Evolutionary conservation across 441 rosid genomes (phyloP).

Genomic region (Erodium texanum): DNA sequence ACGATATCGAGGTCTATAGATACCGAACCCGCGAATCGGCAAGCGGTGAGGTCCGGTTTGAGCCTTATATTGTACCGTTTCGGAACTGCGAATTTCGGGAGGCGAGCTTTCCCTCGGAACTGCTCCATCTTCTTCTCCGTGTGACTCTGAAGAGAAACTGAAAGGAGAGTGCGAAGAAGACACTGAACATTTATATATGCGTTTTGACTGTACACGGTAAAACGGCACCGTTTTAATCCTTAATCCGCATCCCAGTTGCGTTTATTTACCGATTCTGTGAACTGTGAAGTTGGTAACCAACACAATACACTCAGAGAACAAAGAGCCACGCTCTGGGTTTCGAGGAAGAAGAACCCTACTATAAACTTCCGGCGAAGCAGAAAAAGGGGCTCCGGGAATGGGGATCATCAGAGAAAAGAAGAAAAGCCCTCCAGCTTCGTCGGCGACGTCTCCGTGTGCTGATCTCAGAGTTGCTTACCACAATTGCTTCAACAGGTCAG

Average conservation of each 20-base stretch:
- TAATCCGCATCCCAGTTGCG: too few species aligned
- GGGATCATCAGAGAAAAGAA: conserved; percentile 28
- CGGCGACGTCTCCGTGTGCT: conserved; percentile 61
- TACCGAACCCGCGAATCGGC: conserved; percentile 64
- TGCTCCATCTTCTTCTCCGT: conserved; percentile 45
- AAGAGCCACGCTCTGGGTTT: too few species aligned
- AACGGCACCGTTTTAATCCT: too few species aligned
- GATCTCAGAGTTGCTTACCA: conserved; percentile 60
- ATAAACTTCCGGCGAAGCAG: too few species aligned
- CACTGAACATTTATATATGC: too few species aligned
- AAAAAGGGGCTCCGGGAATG: conserved; percentile 20
- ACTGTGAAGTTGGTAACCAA: too few species aligned
- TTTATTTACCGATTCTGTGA: too few species aligned
- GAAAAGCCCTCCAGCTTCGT: conserved; percentile 30
- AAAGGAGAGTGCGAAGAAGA: too few species aligned
- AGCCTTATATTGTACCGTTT: conserved; percentile 68
- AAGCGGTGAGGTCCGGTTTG: conserved; percentile 64
- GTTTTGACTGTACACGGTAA: too few species aligned
- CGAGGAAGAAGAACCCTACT: too few species aligned
- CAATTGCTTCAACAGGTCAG: conserved; percentile 73
- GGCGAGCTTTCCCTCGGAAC: conserved; percentile 77
- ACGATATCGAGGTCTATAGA: conserved; percentile 54
- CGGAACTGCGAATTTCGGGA: conserved; percentile 74
- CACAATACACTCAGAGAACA: too few species aligned
- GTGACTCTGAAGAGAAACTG: too few species aligned